Evolutionary conservation across 352 stramenopile genomes (phyloP).

Genomic region (Phytophthora sp.): DNA sequence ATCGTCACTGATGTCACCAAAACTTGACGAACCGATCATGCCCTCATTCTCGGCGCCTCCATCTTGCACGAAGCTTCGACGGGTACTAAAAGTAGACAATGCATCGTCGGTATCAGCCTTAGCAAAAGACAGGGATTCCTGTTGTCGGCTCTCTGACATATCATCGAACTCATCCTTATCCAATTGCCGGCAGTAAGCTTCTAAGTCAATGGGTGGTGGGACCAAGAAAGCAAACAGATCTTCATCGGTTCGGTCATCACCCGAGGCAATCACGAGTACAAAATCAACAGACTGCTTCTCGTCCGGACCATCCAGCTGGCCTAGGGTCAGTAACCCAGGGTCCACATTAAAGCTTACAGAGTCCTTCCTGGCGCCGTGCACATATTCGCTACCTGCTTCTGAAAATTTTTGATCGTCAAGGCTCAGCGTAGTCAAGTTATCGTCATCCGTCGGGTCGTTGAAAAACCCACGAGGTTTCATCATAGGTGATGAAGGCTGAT

Average conservation of each 20-base stretch:
- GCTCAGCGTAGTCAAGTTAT: conserved; percentile 1
- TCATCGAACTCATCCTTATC: conserved; percentile 68
- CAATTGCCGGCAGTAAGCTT: conserved; percentile 77
- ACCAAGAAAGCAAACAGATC: conserved; percentile 83
- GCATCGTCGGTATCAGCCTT: conserved; percentile 12
- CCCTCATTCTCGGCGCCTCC: conserved; percentile 14
- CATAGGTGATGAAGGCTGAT: conserved; percentile 50
- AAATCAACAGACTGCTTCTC: conserved; percentile 70
- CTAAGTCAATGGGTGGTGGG: conserved; percentile 80
- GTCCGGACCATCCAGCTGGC: conserved; percentile 26
- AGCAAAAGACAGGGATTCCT: conserved; percentile 6
- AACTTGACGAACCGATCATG: conserved; percentile 29
- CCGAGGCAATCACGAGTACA: conserved; percentile 83
- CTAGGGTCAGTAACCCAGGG: conserved; percentile 2
- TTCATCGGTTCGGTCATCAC: conserved; percentile 84
- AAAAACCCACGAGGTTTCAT: conserved; percentile 45
- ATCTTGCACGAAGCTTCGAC: conserved; percentile 32
- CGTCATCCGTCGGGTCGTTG: conserved; percentile 12
- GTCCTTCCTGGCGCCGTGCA: conserved; percentile 22
- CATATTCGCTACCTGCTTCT: conserved; percentile 11
- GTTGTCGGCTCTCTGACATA: conserved; percentile 18
- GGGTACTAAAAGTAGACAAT: conserved; percentile 8
- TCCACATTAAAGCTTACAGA: conserved; percentile 20
- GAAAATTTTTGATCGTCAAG: conserved; percentile 14
- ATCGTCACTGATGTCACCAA: conserved; percentile 31